A percentile compares a stretch with the other conserved stretches of the same genome.
Evolutionary conservation across 305 asterid species (phyloP).

Genomic region (Withania somnifera): DNA sequence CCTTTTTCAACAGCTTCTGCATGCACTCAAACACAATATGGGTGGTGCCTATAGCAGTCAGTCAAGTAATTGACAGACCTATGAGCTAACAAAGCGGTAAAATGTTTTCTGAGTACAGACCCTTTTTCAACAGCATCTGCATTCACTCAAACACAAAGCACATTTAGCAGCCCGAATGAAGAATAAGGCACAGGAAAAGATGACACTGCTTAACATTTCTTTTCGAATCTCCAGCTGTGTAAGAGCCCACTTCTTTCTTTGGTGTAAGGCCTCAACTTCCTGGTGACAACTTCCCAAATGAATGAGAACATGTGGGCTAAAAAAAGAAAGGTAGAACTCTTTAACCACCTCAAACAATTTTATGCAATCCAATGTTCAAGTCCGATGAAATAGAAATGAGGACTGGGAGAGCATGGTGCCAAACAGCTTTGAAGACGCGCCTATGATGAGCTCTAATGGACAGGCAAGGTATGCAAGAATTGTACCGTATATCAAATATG

Average conservation of each 20-base stretch:
- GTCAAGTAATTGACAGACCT: background rate
- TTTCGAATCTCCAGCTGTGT: background rate
- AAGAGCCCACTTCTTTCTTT: background rate
- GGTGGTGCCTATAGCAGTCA: background rate
- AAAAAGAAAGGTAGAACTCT: background rate
- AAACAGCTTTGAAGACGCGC: conserved; percentile 85
- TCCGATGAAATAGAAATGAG: conserved; percentile 90
- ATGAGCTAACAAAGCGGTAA: background rate
- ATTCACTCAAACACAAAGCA: background rate
- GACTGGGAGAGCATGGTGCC: conserved; percentile 78
- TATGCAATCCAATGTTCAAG: conserved; percentile 71
- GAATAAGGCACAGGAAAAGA: background rate
- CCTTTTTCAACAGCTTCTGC: background rate
- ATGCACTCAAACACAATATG: background rate
- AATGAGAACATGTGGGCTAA: background rate
- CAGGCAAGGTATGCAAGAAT: conserved; percentile 55
- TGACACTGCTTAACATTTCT: background rate
- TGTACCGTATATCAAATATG: conserved; percentile 71
- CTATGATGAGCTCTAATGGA: conserved; percentile 75
- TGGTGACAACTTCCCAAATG: background rate
- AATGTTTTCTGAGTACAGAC: background rate
- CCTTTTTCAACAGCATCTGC: background rate
- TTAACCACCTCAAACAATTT: conserved; percentile 13
- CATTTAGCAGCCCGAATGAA: background rate
- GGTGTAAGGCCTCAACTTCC: background rate